These are phyloP conservation scores for Lactarius sanguifluus DNA, from an alignment of 768 basidiomycete genomes.

Conservation along the genomic window DNA sequence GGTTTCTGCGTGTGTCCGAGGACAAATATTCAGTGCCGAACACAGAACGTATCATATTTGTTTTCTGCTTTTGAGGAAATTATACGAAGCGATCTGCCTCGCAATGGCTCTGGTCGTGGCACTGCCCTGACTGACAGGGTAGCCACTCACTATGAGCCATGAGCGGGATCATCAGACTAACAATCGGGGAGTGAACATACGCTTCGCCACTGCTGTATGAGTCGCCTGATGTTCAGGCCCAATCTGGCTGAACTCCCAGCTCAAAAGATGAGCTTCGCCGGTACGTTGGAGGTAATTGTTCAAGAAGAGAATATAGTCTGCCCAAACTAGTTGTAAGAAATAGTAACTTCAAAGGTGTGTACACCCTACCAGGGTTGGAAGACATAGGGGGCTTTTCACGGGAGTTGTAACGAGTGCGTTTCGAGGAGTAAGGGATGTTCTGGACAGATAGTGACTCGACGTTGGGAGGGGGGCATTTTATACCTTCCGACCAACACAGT, in stretches of 20 bases:
- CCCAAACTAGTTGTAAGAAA: not conserved
- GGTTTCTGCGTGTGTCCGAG: constrained; percentile 4
- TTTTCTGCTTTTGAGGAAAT: constrained; percentile 19
- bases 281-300: constrained; percentile 29
- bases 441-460: not conserved
- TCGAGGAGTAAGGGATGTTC: constrained; percentile 3
- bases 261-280: constrained; percentile 23
- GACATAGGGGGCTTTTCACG: constrained; percentile 9
- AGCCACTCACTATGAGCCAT: constrained; percentile 20
- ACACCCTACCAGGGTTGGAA: constrained; percentile 18
- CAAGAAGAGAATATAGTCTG: constrained; percentile 28
- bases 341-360: not conserved
- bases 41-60: constrained; percentile 10
- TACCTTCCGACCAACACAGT: constrained; percentile 10
- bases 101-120: constrained; percentile 25
- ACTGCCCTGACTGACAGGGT: constrained; percentile 23
- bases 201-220: constrained; percentile 25
- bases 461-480: constrained; percentile 17
- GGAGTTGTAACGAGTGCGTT: not conserved
- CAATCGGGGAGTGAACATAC: constrained; percentile 11
- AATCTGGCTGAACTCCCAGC: constrained; percentile 27
- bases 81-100: constrained; percentile 25
- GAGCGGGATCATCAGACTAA: not conserved
- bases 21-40: constrained; percentile 1
- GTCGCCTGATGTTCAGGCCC: constrained; percentile 28